phyloP scores from a whole-genome alignment of 2,329 filamentous ascomycete species.

The Geosmithia putterillii region DNA sequence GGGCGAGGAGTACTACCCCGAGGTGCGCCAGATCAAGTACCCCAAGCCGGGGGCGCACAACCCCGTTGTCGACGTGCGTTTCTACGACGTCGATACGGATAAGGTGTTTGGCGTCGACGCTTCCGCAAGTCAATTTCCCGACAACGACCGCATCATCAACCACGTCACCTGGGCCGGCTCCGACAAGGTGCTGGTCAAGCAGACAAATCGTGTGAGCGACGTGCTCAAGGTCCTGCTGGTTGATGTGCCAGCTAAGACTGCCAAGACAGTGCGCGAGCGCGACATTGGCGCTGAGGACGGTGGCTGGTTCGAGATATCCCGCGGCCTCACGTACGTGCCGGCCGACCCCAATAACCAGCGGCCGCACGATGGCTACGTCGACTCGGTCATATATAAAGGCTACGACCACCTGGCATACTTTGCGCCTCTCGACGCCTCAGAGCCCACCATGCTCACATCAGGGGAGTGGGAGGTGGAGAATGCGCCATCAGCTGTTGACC shows the following conservation, averaged over 20 bases:
- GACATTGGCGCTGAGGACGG: slow-evolving; percentile 80
- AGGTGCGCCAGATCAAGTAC: slow-evolving; percentile 88
- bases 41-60: slow-evolving; percentile 93
- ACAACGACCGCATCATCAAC: slow-evolving; percentile 80
- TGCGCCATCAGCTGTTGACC: slow-evolving; percentile 73
- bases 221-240: slow-evolving; percentile 78
- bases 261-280: slow-evolving; percentile 65
- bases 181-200: slow-evolving; percentile 73
- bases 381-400: slow-evolving; percentile 75
- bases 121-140: slow-evolving; percentile 56
- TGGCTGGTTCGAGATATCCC: slow-evolving; percentile 92
- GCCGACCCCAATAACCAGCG: slow-evolving; percentile 68
- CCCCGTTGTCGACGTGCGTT: slow-evolving; percentile 74
- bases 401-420: slow-evolving; percentile 93
- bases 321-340: slow-evolving; percentile 76
- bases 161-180: slow-evolving; percentile 79
- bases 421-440: slow-evolving; percentile 67
- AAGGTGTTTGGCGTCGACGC: slow-evolving; percentile 74
- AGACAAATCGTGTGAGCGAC: slow-evolving; percentile 91
- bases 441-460: slow-evolving; percentile 77
- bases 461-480: slow-evolving; percentile 87
- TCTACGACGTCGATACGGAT: slow-evolving; percentile 70
- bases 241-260: slow-evolving; percentile 61
- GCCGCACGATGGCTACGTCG: slow-evolving; percentile 78
- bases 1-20: slow-evolving; percentile 81